Base-by-base conservation (phyloP, 495 filamentous ascomycete genomes). In the Penicillium atrosanguineum region DNA sequence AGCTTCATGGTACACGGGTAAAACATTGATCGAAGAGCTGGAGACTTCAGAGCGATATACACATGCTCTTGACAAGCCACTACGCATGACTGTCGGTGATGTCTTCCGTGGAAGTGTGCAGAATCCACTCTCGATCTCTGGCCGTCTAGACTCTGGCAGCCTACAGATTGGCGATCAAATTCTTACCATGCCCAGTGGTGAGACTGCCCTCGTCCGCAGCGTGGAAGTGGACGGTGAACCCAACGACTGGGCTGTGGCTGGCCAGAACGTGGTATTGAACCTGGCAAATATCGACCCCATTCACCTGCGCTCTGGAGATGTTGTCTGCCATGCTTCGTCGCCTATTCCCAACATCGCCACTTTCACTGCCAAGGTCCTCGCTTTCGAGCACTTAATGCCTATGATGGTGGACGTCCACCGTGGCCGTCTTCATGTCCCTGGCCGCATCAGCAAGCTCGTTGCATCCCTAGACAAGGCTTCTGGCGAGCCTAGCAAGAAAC, bases 211-310 rank as follows among this genome's bases (percentile, higher is more conserved):
- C 26, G 78, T 97, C 62, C 94, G 88, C 63, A 86, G 79, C 11
- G 62, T 98, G 16, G 86, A 91, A 56, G 80, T 90, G 16, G 86
- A 92, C 56, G 78, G 82, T 19, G 84, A 87, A 38, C 69, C 80
- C 4, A 77, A 71, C 11, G 90, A 96, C 52, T 98, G 91, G 91
- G 94, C 91, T 4, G 91, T 97, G n/a, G 94, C 92, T 2, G 92
- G 95, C 14, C 91, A 97, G 62, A 95, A 95, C 50, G 82, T 87
- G 9, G 83, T 86, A 2, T 70, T 98, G 18, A 88, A 95, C 62
- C 79, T 98, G 48, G 78, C 81, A n/a, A 88, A 90, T 50, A 91
- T 96, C 62, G 91, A 97, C 55, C 79, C 86, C 2, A 79, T 87
- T 15, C 87, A 96, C 63, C 79, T 97, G 8, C 84, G 84, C 40